Evolutionary conservation across 2,329 filamentous ascomycete species (phyloP), one percentile per base, ranked within the genome.

Genomic region (Curvularia lunata): DNA sequence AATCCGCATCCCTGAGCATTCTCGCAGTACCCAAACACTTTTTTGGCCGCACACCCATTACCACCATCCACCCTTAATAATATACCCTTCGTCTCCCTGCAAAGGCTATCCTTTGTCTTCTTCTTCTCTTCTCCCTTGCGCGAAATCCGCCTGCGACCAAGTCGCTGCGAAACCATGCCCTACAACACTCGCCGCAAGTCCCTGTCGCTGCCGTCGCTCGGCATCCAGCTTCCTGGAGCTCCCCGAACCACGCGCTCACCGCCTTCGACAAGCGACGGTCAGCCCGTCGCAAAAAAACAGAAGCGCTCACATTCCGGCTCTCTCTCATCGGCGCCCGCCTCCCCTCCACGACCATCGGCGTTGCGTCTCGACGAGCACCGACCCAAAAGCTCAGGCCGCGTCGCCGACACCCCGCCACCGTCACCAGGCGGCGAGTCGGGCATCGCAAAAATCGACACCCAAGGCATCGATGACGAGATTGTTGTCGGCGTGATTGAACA

Each of bases 131-230:
- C 19, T 42, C 19, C 32, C 54, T 37, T 52, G 55, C 56, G 57
- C 60, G 46, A 54, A 37, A 30, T 2, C 32, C 57, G 45, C 18
- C 58, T 61, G 42, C 57, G 54, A 54, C 61, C 48, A 48, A 54
- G 32, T 54, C 56, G 54, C 52, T 45, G 42, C 61, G 25, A 38
- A 59, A 80, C 69, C 72, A 97, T 97, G 92, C 90, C 90, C 75
- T 97, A 97, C 84, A 97, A 97, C 80, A 98, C 94, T 68, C 91
- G 94, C 80, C 89, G 93, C 79, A 98, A 98, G 83, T 97, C 92
- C 74, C 83, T 99, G 67, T 97, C 93, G 62, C 84, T 98, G 73
- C 91, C 92, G 59, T 96, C 92, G 67, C 85, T 98, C 71, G 95
- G 95, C 76, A 97, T 98, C 70, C 91, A 95, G 72, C 84, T 97